Percentiles rank a stretch among this genome's conserved stretches.
These are phyloP conservation scores for Notholithocarpus densiflorus DNA, from an alignment of 306 rosid genomes.

Conservation along the genomic window DNA sequence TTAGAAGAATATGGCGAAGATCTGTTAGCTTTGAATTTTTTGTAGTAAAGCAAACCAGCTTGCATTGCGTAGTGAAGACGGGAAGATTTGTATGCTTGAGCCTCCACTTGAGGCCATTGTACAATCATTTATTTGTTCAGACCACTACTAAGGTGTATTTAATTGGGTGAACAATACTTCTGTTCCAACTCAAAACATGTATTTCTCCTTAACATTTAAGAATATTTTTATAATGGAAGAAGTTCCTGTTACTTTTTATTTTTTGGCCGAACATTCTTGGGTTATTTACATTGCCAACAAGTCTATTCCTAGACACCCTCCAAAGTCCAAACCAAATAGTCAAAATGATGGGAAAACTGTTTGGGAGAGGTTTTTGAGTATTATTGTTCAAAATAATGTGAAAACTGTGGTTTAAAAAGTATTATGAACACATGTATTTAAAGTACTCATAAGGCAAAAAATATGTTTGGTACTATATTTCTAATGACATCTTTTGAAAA, in stretches of 20 bases:
- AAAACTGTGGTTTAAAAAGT: too few species aligned
- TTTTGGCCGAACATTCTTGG: neutral
- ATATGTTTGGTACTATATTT: too few species aligned
- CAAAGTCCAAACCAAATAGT: too few species aligned
- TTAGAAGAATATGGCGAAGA: neutral
- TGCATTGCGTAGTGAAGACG: too few species aligned
- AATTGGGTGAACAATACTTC: neutral
- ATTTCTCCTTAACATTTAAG: neutral
- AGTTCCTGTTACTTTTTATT: neutral
- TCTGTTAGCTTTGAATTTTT: neutral
- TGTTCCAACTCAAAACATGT: neutral
- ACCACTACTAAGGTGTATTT: neutral
- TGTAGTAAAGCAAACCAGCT: neutral
- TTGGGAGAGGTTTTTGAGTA: too few species aligned
- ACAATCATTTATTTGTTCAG: neutral
- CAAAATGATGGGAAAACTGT: too few species aligned
- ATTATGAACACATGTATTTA: too few species aligned
- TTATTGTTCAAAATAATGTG: too few species aligned
- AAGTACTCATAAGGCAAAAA: too few species aligned
- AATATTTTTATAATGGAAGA: neutral
- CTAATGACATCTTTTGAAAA: too few species aligned
- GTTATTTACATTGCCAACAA: neutral
- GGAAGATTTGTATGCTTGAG: neutral
- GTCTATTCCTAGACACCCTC: neutral
- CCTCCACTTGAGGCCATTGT: neutral